Base-by-base conservation (phyloP, 176 grass and related monocot genomes). In the Zoysia japonica region DNA sequence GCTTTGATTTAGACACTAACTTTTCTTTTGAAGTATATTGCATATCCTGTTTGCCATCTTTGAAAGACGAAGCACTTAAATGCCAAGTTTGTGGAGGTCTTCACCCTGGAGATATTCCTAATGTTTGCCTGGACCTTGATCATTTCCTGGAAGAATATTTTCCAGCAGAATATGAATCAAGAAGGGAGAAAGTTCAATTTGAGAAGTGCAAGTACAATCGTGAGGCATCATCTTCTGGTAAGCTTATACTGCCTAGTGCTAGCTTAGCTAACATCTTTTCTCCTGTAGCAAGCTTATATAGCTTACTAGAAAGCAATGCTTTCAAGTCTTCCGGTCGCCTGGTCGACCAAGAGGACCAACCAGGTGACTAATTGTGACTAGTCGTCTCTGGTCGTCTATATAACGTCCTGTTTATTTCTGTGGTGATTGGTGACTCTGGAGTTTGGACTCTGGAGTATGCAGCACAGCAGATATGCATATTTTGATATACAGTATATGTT, bases 131-230 rank as follows among this genome's bases (percentile, higher is more conserved):
- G 61, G 86, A 91, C 74, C 84, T 93, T 83, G 71, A 89, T 76
- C 86, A 95, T 80, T 99, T 95, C 67, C 49, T 99, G 53, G 90
- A 95, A 90, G 92, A 93, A 76, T 77, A 69, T 74, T 99, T 99
- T 72, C 90, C 90, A 28, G 67, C 36, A 50, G 88, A 99, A 76
- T 94, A 95, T 86, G 84, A 80, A 76, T 84, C 68, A 61, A 95
- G 84, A 84, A 65, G 46, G 50, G 76, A 86, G 52, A 87, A 82
- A 80, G 61, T 89, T 48, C 73, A 70, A 20, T 44, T 85, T 49
- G 72, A 84, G 78, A 91, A 86, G 52, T 44, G 39, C 45, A 78
- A 85, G 67, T 53, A 66, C 54, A 75, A 76, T 64, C 50, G 3
- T 68, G 83, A 73, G 63, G 82, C 57, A 38, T 72, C 83, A 65